phyloP scores from a whole-genome alignment of 208 protist genomes.

The Entamoeba nuttalli region DNA sequence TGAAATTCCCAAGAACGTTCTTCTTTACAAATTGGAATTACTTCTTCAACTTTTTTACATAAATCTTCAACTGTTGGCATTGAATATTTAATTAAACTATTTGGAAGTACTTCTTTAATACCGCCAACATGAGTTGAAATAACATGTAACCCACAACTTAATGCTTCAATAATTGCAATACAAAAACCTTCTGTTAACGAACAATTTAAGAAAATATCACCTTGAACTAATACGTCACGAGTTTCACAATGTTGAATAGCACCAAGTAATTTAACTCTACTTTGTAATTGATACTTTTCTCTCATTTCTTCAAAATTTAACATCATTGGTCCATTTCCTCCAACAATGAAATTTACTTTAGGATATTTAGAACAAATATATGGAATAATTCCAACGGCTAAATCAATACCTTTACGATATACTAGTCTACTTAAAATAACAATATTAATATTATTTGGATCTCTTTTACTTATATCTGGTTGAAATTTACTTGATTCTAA shows the following conservation, averaged over 20 bases:
- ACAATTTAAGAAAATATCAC: constrained; percentile 92
- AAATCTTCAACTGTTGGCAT: not conserved
- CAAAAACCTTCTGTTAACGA: constrained; percentile 93
- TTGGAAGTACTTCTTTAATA: constrained; percentile 82
- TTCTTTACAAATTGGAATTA: not conserved
- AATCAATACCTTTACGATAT: constrained; percentile 10
- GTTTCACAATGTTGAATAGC: constrained; percentile 13
- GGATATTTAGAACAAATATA: not conserved
- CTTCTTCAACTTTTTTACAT: not conserved
- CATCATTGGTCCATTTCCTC: not conserved
- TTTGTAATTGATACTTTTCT: not conserved
- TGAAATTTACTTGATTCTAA: constrained; percentile 63
- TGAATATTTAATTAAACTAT: constrained; percentile 55
- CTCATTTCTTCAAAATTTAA: constrained; percentile 8
- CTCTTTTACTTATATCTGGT: constrained; percentile 24
- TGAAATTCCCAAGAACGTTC: not conserved
- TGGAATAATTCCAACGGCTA: constrained; percentile 9
- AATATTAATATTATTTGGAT: not conserved
- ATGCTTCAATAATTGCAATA: constrained; percentile 88
- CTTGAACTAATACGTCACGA: constrained; percentile 59
- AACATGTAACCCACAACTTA: not conserved
- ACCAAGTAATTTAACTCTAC: constrained; percentile 3
- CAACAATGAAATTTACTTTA: constrained; percentile 18
- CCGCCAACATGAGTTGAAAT: constrained; percentile 82
- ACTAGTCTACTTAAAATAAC: constrained; percentile 4